Evolutionary conservation across 1,284 basidiomycete genomes (phyloP).

Genomic region (Megacollybia platyphylla): DNA sequence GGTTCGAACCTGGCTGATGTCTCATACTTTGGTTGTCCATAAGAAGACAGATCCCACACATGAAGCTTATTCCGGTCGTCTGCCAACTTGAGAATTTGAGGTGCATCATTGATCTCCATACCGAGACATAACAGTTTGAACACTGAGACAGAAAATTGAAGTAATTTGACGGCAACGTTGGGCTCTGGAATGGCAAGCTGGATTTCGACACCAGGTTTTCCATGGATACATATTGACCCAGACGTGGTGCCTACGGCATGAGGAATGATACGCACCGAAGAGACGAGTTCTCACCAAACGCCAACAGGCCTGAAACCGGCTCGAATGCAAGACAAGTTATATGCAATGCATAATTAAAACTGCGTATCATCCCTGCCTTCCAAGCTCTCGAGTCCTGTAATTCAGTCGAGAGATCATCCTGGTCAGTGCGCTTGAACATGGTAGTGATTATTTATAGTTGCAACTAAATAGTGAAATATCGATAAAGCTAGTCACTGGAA

Average conservation of each 20-base stretch:
- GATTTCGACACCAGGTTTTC: constrained; percentile 48
- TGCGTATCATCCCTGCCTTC: constrained; percentile 34
- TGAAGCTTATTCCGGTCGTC: constrained; percentile 58
- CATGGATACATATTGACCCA: constrained; percentile 53
- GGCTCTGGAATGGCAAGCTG: constrained; percentile 39
- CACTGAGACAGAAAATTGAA: constrained; percentile 48
- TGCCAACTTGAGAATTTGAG: constrained; percentile 12
- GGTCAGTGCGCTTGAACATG: constrained; percentile 17
- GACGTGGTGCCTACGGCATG: constrained; percentile 35
- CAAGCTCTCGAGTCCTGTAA: constrained; percentile 45
- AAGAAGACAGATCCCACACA: constrained; percentile 52
- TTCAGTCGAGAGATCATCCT: constrained; percentile 29
- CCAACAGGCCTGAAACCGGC: constrained; percentile 25
- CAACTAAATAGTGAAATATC: not conserved
- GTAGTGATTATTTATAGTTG: no score
- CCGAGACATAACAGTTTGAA: constrained; percentile 55
- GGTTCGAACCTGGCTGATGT: constrained; percentile 37
- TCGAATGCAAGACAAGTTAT: constrained; percentile 56
- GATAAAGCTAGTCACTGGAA: not conserved
- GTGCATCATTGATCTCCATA: constrained; percentile 13
- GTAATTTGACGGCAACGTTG: constrained; percentile 35
- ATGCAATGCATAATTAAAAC: constrained; percentile 40
- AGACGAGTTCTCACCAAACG: not conserved
- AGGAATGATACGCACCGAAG: not conserved
- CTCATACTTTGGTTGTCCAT: constrained; percentile 42